phyloP scores from a whole-genome alignment of 805 yeast species.

The Kodamaea kaohsiungensis region DNA sequence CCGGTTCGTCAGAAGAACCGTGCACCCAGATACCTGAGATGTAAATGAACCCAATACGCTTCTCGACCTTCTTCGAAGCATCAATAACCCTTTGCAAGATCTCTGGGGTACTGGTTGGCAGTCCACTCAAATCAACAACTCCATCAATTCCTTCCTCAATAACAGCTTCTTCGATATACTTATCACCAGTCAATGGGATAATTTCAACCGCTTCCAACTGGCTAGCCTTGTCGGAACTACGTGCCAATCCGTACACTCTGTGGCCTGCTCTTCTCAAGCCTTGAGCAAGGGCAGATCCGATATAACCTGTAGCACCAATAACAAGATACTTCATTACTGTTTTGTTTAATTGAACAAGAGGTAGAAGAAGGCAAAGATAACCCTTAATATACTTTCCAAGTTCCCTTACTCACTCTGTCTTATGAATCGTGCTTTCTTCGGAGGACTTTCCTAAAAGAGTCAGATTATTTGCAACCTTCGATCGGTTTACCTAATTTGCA shows the following conservation, averaged over 20 bases:
- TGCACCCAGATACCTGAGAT: conserved; percentile 10
- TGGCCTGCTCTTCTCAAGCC: not conserved
- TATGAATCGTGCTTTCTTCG: not conserved
- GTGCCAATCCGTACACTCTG: conserved; percentile 1
- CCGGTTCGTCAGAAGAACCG: conserved; percentile 1
- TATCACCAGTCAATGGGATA: not conserved
- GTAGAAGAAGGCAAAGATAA: not conserved
- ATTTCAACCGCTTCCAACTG: not conserved
- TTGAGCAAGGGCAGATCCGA: not conserved
- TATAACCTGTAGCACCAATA: conserved; percentile 5
- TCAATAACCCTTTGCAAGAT: not conserved
- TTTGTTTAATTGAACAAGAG: not conserved
- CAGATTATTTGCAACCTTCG: too few species aligned
- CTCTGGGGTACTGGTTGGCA: not conserved
- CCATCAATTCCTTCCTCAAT: not conserved
- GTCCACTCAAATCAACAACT: not conserved
- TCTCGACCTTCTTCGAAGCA: not conserved
- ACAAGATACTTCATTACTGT: not conserved
- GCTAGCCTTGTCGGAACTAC: not conserved
- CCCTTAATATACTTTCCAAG: not conserved
- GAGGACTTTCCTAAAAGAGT: not conserved
- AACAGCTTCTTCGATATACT: not conserved
- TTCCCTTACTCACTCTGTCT: not conserved
- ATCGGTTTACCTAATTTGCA: too few species aligned
- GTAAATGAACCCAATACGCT: not conserved